Percentiles rank a stretch among this genome's conserved stretches.
phyloP scores from a whole-genome alignment of 1,139 yeast species.

The Saccharomyces hybrid region DNA sequence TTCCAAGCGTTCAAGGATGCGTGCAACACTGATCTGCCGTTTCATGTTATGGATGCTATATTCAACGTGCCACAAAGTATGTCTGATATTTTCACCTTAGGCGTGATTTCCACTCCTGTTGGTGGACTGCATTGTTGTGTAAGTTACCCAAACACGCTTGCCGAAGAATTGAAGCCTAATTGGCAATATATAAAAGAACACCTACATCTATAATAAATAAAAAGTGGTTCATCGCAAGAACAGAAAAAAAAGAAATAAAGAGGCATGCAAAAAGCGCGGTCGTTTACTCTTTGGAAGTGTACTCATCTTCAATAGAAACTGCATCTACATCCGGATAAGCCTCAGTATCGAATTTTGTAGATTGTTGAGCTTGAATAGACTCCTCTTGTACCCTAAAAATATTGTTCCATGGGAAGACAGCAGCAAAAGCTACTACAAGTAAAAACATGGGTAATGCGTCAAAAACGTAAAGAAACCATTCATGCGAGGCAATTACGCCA shows the following conservation, averaged over 20 bases:
- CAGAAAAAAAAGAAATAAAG: neutral
- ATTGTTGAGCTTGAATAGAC: slow-evolving; percentile 11
- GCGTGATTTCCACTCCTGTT: slow-evolving; percentile 19
- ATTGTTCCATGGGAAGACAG: slow-evolving; percentile 9
- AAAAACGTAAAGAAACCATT: slow-evolving; percentile 35
- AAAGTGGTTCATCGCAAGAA: neutral
- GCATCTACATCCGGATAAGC: neutral
- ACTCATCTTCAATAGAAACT: neutral
- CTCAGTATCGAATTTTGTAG: neutral
- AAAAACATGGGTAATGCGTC: slow-evolving; percentile 33
- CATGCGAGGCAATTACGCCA: slow-evolving; percentile 36
- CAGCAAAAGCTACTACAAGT: neutral
- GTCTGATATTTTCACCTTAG: slow-evolving; percentile 19
- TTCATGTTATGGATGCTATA: slow-evolving; percentile 20
- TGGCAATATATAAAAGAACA: slow-evolving; percentile 1
- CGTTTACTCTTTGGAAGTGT: neutral
- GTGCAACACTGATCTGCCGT: slow-evolving; percentile 7
- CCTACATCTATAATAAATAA: neutral
- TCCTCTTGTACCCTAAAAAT: slow-evolving; percentile 16
- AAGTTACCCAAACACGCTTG: slow-evolving; percentile 18
- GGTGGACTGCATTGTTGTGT: slow-evolving; percentile 25
- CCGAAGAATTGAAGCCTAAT: slow-evolving; percentile 6
- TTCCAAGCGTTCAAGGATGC: slow-evolving; percentile 15
- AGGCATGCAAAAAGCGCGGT: neutral
- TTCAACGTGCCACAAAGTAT: slow-evolving; percentile 28